Percentiles rank a stretch among this genome's conserved stretches.
Evolutionary conservation across 148 eudicot species (phyloP).

Genomic region (Silene uniflora): DNA sequence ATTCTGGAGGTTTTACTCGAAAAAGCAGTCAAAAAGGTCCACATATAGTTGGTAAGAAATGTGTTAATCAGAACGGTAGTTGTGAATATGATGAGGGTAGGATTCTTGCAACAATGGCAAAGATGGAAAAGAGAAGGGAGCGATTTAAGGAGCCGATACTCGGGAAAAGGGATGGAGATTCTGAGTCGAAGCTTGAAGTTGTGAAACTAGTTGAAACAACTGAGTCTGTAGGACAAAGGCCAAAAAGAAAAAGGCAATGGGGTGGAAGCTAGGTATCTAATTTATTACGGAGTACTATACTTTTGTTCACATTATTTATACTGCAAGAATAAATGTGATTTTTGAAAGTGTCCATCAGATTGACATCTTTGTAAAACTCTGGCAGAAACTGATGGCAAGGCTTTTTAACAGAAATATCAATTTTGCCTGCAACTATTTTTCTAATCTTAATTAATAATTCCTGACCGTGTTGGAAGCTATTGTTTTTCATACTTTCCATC

Average conservation of each 20-base stretch:
- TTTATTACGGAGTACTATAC: background rate
- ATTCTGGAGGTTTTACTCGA: background rate
- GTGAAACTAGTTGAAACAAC: constrained; percentile 5
- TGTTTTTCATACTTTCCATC: background rate
- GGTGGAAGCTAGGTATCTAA: constrained; percentile 22
- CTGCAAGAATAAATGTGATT: background rate
- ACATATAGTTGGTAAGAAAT: background rate
- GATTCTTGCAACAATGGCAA: constrained; percentile 30
- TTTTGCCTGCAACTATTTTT: background rate
- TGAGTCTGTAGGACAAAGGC: constrained; percentile 24
- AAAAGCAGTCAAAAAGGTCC: constrained; percentile 4
- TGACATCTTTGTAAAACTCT: constrained; percentile 7
- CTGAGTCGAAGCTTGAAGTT: constrained; percentile 15
- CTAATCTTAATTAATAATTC: background rate
- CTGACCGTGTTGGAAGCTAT: background rate
- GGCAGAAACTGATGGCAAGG: background rate
- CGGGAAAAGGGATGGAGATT: constrained; percentile 15
- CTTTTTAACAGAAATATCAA: background rate
- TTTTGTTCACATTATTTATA: background rate
- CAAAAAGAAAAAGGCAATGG: constrained; percentile 30
- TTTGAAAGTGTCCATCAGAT: constrained; percentile 11
- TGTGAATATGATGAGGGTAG: constrained; percentile 25
- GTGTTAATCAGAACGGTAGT: constrained; percentile 5
- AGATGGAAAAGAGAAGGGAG: constrained; percentile 33
- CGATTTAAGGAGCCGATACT: constrained; percentile 26